Evolutionary conservation across 106 monocot genomes (phyloP).

Genomic region (Triglochin maritima): DNA sequence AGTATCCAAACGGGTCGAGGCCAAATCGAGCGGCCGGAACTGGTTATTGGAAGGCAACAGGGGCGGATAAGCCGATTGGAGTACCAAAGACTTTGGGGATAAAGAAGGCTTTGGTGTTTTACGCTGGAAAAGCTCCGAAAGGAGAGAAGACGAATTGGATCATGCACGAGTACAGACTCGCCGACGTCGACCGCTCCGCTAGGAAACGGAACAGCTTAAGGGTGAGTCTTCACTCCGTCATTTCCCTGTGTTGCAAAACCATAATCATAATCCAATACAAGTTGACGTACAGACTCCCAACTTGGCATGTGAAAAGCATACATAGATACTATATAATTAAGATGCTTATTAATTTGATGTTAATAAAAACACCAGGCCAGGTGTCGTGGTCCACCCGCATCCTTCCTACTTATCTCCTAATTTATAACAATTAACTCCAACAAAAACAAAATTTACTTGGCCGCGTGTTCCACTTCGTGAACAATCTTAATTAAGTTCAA

Average conservation of each 20-base stretch:
- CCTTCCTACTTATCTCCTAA: too few relatives aligned
- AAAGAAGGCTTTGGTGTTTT: slow-evolving; percentile 85
- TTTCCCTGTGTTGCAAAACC: not conserved
- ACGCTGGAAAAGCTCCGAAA: slow-evolving; percentile 69
- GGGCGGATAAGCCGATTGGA: slow-evolving; percentile 74
- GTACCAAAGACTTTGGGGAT: slow-evolving; percentile 55
- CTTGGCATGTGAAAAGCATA: too few relatives aligned
- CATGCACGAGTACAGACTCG: slow-evolving; percentile 89
- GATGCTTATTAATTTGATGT: too few relatives aligned
- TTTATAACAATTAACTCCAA: too few relatives aligned
- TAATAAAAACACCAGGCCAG: too few relatives aligned
- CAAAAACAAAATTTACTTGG: too few relatives aligned
- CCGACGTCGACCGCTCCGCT: slow-evolving; percentile 60
- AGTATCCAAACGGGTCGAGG: slow-evolving; percentile 78
- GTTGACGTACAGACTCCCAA: too few relatives aligned
- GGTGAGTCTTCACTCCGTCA: slow-evolving; percentile 11
- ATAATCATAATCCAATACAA: too few relatives aligned
- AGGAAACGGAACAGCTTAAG: slow-evolving; percentile 46
- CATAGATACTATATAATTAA: too few relatives aligned
- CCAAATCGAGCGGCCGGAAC: slow-evolving; percentile 71
- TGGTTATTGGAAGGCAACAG: slow-evolving; percentile 94
- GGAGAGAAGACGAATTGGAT: slow-evolving; percentile 91
- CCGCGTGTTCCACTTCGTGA: too few relatives aligned
- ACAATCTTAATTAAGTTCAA: too few relatives aligned
- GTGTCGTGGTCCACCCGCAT: too few relatives aligned